These are phyloP conservation scores for Suhomyces chickasaworum DNA, from an alignment of 1,139 yeast species.

Conservation along the genomic window DNA sequence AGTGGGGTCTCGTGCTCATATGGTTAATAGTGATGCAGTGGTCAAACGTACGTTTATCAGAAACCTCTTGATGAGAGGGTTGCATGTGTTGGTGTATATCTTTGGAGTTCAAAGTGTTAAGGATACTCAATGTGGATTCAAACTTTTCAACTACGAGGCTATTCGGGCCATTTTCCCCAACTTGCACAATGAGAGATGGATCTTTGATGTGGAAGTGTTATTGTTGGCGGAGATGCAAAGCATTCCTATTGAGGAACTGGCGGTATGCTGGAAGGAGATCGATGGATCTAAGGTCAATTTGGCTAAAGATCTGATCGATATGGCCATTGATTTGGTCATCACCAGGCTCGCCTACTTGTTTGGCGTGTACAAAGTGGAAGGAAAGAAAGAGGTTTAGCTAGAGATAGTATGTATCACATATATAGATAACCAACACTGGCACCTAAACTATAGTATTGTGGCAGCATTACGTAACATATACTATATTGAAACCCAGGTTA, in stretches of 20 bases:
- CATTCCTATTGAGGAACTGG: slow-evolving; percentile 70
- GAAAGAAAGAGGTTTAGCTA: slow-evolving; percentile 12
- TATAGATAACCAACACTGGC: not conserved
- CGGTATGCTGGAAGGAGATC: slow-evolving; percentile 96
- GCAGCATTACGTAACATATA: too few relatives aligned
- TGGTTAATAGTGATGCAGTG: slow-evolving; percentile 95
- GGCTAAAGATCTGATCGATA: slow-evolving; percentile 84
- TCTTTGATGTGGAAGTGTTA: slow-evolving; percentile 91
- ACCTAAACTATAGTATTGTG: too few relatives aligned
- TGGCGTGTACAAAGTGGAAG: slow-evolving; percentile 64
- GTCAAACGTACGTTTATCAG: slow-evolving; percentile 87
- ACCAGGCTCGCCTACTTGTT: slow-evolving; percentile 85
- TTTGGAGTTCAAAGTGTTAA: slow-evolving; percentile 86
- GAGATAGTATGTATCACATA: not conserved
- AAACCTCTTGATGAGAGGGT: slow-evolving; percentile 89
- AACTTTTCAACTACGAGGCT: slow-evolving; percentile 77
- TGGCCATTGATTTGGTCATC: slow-evolving; percentile 95
- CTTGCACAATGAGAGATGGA: slow-evolving; percentile 98
- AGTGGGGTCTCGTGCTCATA: slow-evolving; percentile 93
- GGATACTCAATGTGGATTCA: slow-evolving; percentile 98
- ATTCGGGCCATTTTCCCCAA: slow-evolving; percentile 72
- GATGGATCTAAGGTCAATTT: slow-evolving; percentile 92
- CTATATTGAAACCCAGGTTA: too few relatives aligned
- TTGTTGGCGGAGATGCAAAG: slow-evolving; percentile 73
- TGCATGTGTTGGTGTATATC: slow-evolving; percentile 80